Evolutionary conservation across 169 alveolate genomes (phyloP), one percentile per base, ranked within the genome.

Genomic region (Plasmodium gaboni): DNA sequence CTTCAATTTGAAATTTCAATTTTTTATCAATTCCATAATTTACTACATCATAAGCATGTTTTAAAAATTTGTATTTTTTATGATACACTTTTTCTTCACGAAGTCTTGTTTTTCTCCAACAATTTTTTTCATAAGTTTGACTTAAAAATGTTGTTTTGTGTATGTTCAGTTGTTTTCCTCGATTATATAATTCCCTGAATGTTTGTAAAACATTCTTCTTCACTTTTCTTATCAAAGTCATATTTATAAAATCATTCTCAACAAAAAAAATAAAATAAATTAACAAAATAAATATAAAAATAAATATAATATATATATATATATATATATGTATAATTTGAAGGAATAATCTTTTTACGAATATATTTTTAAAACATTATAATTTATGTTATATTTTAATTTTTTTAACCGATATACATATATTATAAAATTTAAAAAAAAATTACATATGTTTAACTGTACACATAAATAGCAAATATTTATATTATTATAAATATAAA

Each of bases 71-170:
- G 50, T 83, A 83, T 50, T 83, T 83, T 42, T 83, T 83, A 83
- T 83, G 64, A 55, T 83, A 83, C 22, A 83, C 91, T 44, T 83
- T 83, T 69, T 83, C 91, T 83, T 83, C 91, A 26, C 91, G 28
- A 38, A 83, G 5, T 42, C 91, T 83, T 68, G 91, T 83, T 83
- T 83, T 83, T 46, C 91, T 83, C 91, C 91, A 83, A 50, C 91
- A 83, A 53, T 83, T 83, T 63, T 83, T 83, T 83, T 83, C 91
- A 68, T 83, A 83, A 12, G 91, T 83, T 63, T 83, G 91, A 74
- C 83, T 32, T 61, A 83, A 68, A 83, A 83, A 83, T 32, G 85
- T 59, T 4, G 91, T 83, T 57, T 83, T 83, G 26, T 83, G 91
- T 19, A 83, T 68, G 50, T 83, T 83, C 73, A 83, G 51, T 19